phyloP scores from a whole-genome alignment of 2,329 filamentous ascomycete species.

The Colletotrichum higginsianum region DNA sequence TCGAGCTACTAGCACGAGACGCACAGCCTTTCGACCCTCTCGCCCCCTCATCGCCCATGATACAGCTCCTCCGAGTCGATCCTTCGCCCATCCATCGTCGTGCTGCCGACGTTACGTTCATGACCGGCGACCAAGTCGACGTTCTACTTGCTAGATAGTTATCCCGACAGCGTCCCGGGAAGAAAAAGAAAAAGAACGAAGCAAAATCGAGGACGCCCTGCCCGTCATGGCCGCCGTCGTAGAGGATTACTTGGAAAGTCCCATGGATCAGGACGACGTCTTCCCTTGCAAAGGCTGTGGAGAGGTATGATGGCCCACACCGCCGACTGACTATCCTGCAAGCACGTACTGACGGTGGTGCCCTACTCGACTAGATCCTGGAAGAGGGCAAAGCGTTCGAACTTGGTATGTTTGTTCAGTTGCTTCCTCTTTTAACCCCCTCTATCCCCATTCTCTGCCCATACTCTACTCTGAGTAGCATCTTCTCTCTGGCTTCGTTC shows the following conservation, averaged over 20 bases:
- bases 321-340: constrained; percentile 22
- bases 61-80: constrained; percentile 25
- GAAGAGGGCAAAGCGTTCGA: constrained; percentile 99
- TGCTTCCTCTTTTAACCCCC: constrained; percentile 16
- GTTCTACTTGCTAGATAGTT: constrained; percentile 29
- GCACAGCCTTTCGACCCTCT: constrained; percentile 35
- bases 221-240: constrained; percentile 64
- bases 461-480: constrained; percentile 4
- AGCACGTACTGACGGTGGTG: constrained; percentile 41
- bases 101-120: constrained; percentile 32
- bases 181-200: not conserved
- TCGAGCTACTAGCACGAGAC: constrained; percentile 39
- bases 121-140: constrained; percentile 30
- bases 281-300: constrained; percentile 95
- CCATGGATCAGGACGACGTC: constrained; percentile 84
- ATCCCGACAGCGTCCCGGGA: constrained; percentile 35
- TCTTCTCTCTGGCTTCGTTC: constrained; percentile 3
- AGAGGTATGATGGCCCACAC: constrained; percentile 72
- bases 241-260: constrained; percentile 74
- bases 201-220: constrained; percentile 19
- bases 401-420: constrained; percentile 75
- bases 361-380: constrained; percentile 76
- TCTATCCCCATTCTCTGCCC: not conserved
- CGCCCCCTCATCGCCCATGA: constrained; percentile 34
- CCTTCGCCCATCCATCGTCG: constrained; percentile 22